These are phyloP conservation scores for Helianthus tuberosus DNA, from an alignment of 129 eudicot species.

Conservation along the genomic window DNA sequence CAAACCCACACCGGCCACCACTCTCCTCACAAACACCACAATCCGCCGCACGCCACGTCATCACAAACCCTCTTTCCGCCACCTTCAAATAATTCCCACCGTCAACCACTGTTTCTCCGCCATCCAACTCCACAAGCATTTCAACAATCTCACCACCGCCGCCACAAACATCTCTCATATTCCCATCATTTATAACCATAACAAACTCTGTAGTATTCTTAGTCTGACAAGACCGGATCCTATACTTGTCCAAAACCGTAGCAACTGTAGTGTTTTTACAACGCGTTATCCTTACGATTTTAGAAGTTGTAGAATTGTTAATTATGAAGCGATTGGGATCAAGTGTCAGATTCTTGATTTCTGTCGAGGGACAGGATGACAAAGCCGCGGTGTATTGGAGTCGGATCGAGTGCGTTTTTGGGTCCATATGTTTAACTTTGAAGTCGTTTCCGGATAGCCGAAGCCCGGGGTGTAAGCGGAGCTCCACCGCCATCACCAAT, in stretches of 20 bases:
- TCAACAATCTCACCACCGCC: neutral
- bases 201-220: constrained; percentile 21
- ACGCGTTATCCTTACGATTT: neutral
- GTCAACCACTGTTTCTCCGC: constrained; percentile 23
- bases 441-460: constrained; percentile 23
- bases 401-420: constrained; percentile 3
- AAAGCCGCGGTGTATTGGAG: neutral
- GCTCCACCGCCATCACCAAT: too few relatives aligned
- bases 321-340: constrained; percentile 1
- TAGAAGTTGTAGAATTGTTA: neutral
- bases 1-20: constrained; percentile 70
- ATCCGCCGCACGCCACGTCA: constrained; percentile 48
- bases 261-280: neutral
- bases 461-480: too few relatives aligned
- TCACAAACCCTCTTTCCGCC: constrained; percentile 48
- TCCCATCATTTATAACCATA: constrained; percentile 30
- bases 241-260: neutral
- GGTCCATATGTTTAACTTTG: constrained; percentile 29
- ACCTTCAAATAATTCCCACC: constrained; percentile 25
- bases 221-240: neutral
- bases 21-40: constrained; percentile 44
- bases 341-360: constrained; percentile 14
- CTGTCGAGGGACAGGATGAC: neutral
- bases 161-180: constrained; percentile 25
- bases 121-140: constrained; percentile 36